These are phyloP conservation scores for Torulaspora pretoriensis DNA, from an alignment of 1,139 yeast species.

Conservation along the genomic window DNA sequence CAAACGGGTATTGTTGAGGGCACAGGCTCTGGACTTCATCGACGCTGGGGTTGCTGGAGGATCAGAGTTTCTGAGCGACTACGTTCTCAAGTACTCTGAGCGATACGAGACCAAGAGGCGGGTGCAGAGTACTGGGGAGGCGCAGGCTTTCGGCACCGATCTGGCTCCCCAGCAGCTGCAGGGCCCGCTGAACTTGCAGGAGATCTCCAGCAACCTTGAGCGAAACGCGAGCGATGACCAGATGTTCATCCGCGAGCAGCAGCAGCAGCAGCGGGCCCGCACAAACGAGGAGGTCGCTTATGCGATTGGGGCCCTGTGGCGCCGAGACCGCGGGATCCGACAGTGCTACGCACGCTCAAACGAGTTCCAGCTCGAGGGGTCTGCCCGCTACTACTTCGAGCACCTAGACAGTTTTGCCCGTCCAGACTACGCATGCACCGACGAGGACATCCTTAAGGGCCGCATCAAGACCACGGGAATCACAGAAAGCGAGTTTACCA, in stretches of 20 bases:
- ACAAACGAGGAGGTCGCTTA: slow-evolving; percentile 53
- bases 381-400: slow-evolving; percentile 73
- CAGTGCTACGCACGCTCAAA: slow-evolving; percentile 60
- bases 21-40: slow-evolving; percentile 57
- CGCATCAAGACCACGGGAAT: slow-evolving; percentile 95
- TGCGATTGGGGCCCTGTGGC: slow-evolving; percentile 68
- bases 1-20: slow-evolving; percentile 50
- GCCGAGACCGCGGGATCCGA: slow-evolving; percentile 59
- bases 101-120: slow-evolving; percentile 48
- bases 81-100: slow-evolving; percentile 60
- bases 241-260: slow-evolving; percentile 24
- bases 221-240: slow-evolving; percentile 28
- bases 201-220: slow-evolving; percentile 34
- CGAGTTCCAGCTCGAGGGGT: slow-evolving; percentile 78
- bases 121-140: slow-evolving; percentile 52
- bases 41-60: slow-evolving; percentile 73
- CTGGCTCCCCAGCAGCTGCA: slow-evolving; percentile 9
- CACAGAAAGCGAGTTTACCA: slow-evolving; percentile 75
- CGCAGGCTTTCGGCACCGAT: slow-evolving; percentile 47
- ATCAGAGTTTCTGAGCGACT: slow-evolving; percentile 55
- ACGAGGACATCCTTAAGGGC: slow-evolving; percentile 82
- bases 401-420: slow-evolving; percentile 60
- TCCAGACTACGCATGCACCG: slow-evolving; percentile 63
- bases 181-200: slow-evolving; percentile 25
- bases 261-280: slow-evolving; percentile 12